A percentile compares a stretch with the other conserved stretches of the same genome.
Evolutionary conservation across 2,329 filamentous ascomycete genomes (phyloP).

Genomic region (Aspergillus quadricinctus): DNA sequence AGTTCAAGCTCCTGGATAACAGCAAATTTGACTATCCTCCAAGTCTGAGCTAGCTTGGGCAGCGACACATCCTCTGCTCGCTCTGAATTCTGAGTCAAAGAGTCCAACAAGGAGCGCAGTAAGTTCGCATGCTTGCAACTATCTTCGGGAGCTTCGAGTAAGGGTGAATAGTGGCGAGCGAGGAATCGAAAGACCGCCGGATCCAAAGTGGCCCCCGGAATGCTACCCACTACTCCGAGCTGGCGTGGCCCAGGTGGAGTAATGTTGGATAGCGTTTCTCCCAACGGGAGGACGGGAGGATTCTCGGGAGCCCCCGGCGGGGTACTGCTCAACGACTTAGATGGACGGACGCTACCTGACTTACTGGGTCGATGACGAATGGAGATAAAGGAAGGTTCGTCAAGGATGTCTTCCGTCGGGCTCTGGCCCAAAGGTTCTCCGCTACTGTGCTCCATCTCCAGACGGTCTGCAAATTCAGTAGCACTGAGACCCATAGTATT

Average conservation of each 20-base stretch:
- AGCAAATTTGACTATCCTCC: constrained; percentile 52
- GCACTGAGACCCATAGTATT: constrained; percentile 39
- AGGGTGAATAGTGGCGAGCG: constrained; percentile 39
- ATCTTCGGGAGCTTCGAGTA: constrained; percentile 28
- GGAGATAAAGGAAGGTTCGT: constrained; percentile 52
- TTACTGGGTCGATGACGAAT: constrained; percentile 46
- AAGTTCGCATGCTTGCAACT: constrained; percentile 19
- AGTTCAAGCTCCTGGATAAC: constrained; percentile 47
- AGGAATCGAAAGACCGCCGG: constrained; percentile 39
- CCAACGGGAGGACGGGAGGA: constrained; percentile 48
- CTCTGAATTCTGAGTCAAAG: constrained; percentile 52
- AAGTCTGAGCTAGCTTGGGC: constrained; percentile 54
- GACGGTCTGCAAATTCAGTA: constrained; percentile 37
- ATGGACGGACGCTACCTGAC: constrained; percentile 43
- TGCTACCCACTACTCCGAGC: constrained; percentile 46
- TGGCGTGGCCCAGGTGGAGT: constrained; percentile 40
- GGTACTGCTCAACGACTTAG: constrained; percentile 52
- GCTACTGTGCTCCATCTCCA: constrained; percentile 41
- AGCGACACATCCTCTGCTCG: constrained; percentile 49
- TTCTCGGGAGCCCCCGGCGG: constrained; percentile 47
- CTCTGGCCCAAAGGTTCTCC: constrained; percentile 49
- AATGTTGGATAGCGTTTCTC: constrained; percentile 45
- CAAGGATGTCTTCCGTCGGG: constrained; percentile 54
- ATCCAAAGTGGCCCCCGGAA: constrained; percentile 45
- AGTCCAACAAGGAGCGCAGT: constrained; percentile 34